A percentile compares a stretch with the other conserved stretches of the same genome.
Conservation (phyloP, 1,284 basidiomycete genomes). For the Malassezia obtusa region DNA sequence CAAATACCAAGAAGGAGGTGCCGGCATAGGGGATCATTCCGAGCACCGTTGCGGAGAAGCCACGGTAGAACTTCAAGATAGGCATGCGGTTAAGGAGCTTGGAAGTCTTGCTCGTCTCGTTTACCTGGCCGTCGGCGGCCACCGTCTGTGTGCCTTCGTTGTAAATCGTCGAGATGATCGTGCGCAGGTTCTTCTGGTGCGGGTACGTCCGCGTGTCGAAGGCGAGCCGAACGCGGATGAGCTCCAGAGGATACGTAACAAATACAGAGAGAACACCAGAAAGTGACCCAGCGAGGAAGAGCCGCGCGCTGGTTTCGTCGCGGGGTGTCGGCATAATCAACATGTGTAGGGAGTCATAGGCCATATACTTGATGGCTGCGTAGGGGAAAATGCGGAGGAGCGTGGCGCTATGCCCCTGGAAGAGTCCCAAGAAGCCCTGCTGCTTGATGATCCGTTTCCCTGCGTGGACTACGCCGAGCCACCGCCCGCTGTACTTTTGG, state of each 20-base stretch:
- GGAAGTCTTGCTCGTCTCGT: conserved; percentile 14
- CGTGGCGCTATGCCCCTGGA: conserved; percentile 92
- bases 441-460: conserved; percentile 66
- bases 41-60: conserved; percentile 56
- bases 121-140: conserved; percentile 51
- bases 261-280: conserved; percentile 82
- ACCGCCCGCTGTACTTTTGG: conserved; percentile 78
- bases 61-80: conserved; percentile 79
- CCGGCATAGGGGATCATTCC: conserved; percentile 91
- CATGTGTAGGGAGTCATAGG: conserved; percentile 78
- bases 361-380: conserved; percentile 95
- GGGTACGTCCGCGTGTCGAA: conserved; percentile 61
- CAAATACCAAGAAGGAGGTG: conserved; percentile 68
- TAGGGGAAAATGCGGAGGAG: conserved; percentile 72
- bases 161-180: conserved; percentile 40
- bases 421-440: conserved; percentile 66
- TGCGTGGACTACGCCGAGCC: conserved; percentile 75
- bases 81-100: conserved; percentile 27
- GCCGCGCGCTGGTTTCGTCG: conserved; percentile 66
- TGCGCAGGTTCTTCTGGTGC: conserved; percentile 30
- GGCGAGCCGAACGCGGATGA: conserved; percentile 89
- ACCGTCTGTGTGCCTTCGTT: conserved; percentile 53
- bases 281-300: conserved; percentile 77
- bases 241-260: conserved; percentile 86
- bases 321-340: conserved; percentile 72